phyloP scores from a whole-genome alignment of 2,329 filamentous ascomycete species.

The Knufia fluminis region DNA sequence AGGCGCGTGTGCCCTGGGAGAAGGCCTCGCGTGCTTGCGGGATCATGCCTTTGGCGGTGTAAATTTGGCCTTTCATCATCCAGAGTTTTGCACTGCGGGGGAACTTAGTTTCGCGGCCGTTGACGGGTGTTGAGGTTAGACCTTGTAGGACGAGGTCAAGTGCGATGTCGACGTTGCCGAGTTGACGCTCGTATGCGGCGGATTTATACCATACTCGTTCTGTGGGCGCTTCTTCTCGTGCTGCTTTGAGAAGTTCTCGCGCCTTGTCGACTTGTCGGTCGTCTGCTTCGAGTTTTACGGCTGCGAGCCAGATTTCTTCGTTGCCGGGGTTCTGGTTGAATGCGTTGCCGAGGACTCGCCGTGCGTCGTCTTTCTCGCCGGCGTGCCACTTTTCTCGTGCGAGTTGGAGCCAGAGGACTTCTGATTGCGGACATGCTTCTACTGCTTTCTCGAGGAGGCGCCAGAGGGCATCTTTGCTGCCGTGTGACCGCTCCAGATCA shows the following conservation, averaged over 20 bases:
- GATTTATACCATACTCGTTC: constrained; percentile 97
- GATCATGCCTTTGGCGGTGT: constrained; percentile 69
- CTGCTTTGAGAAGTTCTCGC: constrained; percentile 68
- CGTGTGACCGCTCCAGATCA: constrained; percentile 84
- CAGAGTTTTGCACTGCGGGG: constrained; percentile 80
- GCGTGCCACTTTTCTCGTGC: constrained; percentile 90
- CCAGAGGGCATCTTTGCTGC: constrained; percentile 71
- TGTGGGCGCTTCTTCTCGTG: constrained; percentile 80
- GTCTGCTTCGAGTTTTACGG: constrained; percentile 92
- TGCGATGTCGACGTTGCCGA: constrained; percentile 68
- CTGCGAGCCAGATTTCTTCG: constrained; percentile 95
- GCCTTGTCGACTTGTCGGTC: constrained; percentile 75
- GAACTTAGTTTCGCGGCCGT: constrained; percentile 59
- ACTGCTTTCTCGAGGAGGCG: constrained; percentile 85
- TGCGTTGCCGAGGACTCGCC: constrained; percentile 73
- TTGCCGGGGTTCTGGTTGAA: constrained; percentile 95
- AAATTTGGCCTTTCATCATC: constrained; percentile 99
- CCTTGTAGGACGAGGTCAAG: constrained; percentile 82
- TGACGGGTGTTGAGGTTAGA: constrained; percentile 18
- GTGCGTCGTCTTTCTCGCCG: constrained; percentile 77
- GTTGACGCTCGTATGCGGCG: constrained; percentile 82
- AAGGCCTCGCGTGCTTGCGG: constrained; percentile 86
- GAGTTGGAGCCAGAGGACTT: constrained; percentile 90
- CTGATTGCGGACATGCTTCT: constrained; percentile 82
- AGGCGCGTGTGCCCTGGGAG: constrained; percentile 75